Evolutionary conservation across 192 early-diverging fungal species (phyloP).

Genomic region (Paraglomus occultum): DNA sequence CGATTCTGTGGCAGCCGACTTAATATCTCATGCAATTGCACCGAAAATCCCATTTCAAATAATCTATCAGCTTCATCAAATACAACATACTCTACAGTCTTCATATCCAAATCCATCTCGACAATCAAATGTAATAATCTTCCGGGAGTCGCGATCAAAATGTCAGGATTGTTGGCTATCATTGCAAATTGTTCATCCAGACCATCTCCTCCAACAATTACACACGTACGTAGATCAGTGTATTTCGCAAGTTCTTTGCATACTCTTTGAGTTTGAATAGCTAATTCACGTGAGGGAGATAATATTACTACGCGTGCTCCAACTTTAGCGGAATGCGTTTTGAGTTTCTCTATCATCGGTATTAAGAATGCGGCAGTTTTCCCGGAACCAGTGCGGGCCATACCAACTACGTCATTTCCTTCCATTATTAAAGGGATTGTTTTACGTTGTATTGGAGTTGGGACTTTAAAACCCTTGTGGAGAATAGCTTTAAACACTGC

Average conservation of each 20-base stretch:
- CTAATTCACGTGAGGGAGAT: constrained; percentile 95
- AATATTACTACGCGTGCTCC: constrained; percentile 80
- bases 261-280: constrained; percentile 94
- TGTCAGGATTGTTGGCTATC: constrained; percentile 93
- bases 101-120: constrained; percentile 89
- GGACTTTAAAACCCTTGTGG: constrained; percentile 95
- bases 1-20: constrained; percentile 76
- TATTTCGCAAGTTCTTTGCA: constrained; percentile 89
- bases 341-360: constrained; percentile 86
- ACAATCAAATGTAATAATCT: constrained; percentile 81
- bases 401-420: constrained; percentile 93
- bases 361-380: constrained; percentile 96
- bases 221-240: constrained; percentile 85
- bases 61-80: constrained; percentile 99
- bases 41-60: constrained; percentile 96
- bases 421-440: constrained; percentile 90
- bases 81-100: constrained; percentile 91
- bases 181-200: constrained; percentile 97
- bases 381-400: constrained; percentile 98
- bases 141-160: constrained; percentile 83
- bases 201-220: constrained; percentile 94
- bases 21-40: constrained; percentile 92
- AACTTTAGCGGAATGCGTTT: constrained; percentile 82
- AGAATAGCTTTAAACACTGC: constrained; percentile 81
- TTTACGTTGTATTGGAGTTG: constrained; percentile 98